These are phyloP conservation scores for Piedraia hortae DNA, from an alignment of 2,329 filamentous ascomycete species.

Conservation along the genomic window DNA sequence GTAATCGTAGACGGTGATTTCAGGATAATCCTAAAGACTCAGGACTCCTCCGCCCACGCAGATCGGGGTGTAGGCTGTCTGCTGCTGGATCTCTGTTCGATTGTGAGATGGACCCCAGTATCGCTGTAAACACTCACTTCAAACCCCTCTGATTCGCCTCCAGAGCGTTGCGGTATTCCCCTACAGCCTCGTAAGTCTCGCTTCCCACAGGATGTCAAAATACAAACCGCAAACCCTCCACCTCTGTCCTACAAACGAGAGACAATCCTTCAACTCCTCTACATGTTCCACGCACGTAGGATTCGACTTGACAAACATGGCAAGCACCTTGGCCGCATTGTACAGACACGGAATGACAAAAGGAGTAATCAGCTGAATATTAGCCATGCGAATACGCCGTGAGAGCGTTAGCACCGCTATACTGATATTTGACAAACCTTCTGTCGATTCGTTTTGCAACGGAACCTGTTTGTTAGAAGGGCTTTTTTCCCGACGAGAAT, in stretches of 20 bases:
- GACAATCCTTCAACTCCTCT: slow-evolving; percentile 6
- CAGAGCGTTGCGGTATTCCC: slow-evolving; percentile 5
- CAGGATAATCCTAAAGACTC: too few species aligned
- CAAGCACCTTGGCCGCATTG: slow-evolving; percentile 11
- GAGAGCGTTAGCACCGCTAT: slow-evolving; percentile 4
- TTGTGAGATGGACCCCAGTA: too few species aligned
- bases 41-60: too few species aligned
- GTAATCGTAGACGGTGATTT: too few species aligned
- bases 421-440: slow-evolving; percentile 5
- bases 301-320: slow-evolving; percentile 11
- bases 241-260: slow-evolving; percentile 4
- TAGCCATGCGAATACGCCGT: slow-evolving; percentile 3
- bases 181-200: slow-evolving; percentile 2
- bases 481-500: slow-evolving; percentile 10
- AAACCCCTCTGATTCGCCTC: too few species aligned
- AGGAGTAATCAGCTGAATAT: slow-evolving; percentile 5
- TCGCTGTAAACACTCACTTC: too few species aligned
- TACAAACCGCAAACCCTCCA: slow-evolving; percentile 9
- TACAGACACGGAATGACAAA: slow-evolving; percentile 12
- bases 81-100: too few species aligned
- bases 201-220: slow-evolving; percentile 1
- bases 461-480: slow-evolving; percentile 11
- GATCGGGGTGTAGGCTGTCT: too few species aligned
- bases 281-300: slow-evolving; percentile 4
- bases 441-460: slow-evolving; percentile 12